Evolutionary conservation across 1,284 basidiomycete genomes (phyloP).

Genomic region (Lentinula novae-zelandiae): DNA sequence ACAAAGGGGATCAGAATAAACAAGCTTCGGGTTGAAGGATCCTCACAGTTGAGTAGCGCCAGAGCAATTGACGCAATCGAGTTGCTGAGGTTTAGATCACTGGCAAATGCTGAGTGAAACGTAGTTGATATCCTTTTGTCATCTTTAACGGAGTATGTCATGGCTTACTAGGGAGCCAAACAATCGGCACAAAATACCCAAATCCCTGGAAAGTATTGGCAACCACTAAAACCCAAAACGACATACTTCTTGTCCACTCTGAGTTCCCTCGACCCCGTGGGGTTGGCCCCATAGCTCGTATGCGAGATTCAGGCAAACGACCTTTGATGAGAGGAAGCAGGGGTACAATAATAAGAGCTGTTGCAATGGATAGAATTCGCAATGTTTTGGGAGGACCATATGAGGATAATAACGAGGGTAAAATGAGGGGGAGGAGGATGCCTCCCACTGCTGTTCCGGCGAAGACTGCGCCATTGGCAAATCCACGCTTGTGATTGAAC

Average conservation of each 20-base stretch:
- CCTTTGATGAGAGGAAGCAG: slow-evolving; percentile 29
- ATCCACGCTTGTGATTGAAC: slow-evolving; percentile 36
- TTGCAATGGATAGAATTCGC: slow-evolving; percentile 25
- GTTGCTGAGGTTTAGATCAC: slow-evolving; percentile 21
- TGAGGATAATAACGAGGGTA: slow-evolving; percentile 26
- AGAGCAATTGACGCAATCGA: slow-evolving; percentile 25
- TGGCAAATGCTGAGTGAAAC: slow-evolving; percentile 32
- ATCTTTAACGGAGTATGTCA: slow-evolving; percentile 2
- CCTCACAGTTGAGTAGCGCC: slow-evolving; percentile 27
- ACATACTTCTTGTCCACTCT: slow-evolving; percentile 23
- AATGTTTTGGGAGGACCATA: slow-evolving; percentile 26
- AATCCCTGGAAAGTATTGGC: slow-evolving; percentile 32
- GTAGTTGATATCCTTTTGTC: slow-evolving; percentile 19
- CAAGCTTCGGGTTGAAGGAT: background rate
- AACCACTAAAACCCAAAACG: slow-evolving; percentile 28
- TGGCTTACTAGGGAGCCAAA: slow-evolving; percentile 32
- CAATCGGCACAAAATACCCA: slow-evolving; percentile 30
- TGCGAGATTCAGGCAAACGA: slow-evolving; percentile 27
- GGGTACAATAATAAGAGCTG: slow-evolving; percentile 22
- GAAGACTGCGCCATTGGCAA: slow-evolving; percentile 39
- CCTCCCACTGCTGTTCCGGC: slow-evolving; percentile 36
- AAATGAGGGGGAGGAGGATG: slow-evolving; percentile 29
- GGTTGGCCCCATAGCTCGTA: slow-evolving; percentile 17
- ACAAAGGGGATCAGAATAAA: background rate
- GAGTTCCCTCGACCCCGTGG: slow-evolving; percentile 13